Percentiles rank a stretch among this genome's conserved stretches.
phyloP scores from a whole-genome alignment of 1,284 basidiomycete species.

The Flammula alnicola region DNA sequence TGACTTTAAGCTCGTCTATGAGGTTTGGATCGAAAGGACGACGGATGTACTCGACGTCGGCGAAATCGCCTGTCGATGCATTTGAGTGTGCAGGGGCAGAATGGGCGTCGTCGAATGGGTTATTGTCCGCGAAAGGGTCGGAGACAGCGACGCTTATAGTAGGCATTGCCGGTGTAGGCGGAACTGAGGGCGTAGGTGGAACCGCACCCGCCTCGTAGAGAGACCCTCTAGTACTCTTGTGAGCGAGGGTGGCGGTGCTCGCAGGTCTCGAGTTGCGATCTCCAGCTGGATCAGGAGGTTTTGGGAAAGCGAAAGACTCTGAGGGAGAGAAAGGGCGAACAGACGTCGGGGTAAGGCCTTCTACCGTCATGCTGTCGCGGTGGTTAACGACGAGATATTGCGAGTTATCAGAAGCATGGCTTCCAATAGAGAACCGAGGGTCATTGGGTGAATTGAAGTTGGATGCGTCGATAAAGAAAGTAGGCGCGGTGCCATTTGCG shows the following conservation, averaged over 20 bases:
- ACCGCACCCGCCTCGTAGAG: not conserved
- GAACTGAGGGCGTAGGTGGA: not conserved
- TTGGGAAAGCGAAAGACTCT: slow-evolving; percentile 69
- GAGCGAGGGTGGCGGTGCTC: slow-evolving; percentile 18
- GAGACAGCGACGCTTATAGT: too few species aligned
- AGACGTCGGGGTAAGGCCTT: slow-evolving; percentile 52
- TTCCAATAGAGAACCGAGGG: slow-evolving; percentile 40
- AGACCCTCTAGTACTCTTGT: not conserved
- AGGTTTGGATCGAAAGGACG: slow-evolving; percentile 63
- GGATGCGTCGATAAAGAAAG: slow-evolving; percentile 32
- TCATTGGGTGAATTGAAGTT: slow-evolving; percentile 20
- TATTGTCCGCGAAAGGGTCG: slow-evolving; percentile 24
- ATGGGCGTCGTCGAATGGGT: slow-evolving; percentile 24
- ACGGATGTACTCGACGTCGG: slow-evolving; percentile 48
- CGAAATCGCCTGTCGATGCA: slow-evolving; percentile 38
- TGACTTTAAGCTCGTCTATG: slow-evolving; percentile 61
- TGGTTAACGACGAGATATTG: slow-evolving; percentile 46
- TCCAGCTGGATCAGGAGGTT: slow-evolving; percentile 49
- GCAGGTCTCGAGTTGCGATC: slow-evolving; percentile 31
- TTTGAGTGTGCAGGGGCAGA: too few species aligned
- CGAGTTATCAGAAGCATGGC: slow-evolving; percentile 36
- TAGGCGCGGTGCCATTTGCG: slow-evolving; percentile 18
- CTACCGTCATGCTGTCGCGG: slow-evolving; percentile 27
- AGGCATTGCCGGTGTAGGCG: too few species aligned
- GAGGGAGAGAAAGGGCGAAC: slow-evolving; percentile 67